A percentile compares a stretch with the other conserved stretches of the same genome.
Evolutionary conservation across 495 filamentous ascomycete genomes (phyloP).

Genomic region (Penicillium diatomitis): DNA sequence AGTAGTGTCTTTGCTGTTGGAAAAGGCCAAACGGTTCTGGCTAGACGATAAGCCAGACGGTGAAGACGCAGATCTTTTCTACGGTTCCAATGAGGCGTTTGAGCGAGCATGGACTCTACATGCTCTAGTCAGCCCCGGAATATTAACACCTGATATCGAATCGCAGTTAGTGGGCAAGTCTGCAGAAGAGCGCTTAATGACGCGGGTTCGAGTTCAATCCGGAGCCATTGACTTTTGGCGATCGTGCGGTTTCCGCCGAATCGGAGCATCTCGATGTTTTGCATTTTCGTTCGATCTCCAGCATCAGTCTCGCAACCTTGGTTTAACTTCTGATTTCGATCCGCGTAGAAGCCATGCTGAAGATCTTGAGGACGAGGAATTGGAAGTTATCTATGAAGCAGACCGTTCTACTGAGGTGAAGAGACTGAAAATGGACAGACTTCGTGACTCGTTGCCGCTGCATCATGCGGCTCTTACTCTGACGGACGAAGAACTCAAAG

Average conservation of each 20-base stretch:
- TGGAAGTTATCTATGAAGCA: neutral
- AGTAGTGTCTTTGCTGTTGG: no score
- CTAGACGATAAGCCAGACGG: no score
- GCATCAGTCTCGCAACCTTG: conserved; percentile 12
- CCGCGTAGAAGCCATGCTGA: conserved; percentile 6
- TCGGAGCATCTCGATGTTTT: conserved; percentile 18
- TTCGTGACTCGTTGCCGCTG: conserved; percentile 10
- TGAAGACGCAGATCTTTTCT: no score
- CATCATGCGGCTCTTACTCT: conserved; percentile 13
- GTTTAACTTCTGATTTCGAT: conserved; percentile 12
- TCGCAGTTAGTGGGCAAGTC: no score
- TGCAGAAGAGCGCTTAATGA: no score
- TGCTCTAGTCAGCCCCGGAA: no score
- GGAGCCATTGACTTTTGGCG: conserved; percentile 11
- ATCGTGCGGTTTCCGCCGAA: conserved; percentile 17
- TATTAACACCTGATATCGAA: no score
- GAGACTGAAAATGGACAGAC: conserved; percentile 8
- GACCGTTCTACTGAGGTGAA: conserved; percentile 3
- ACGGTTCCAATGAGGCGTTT: no score
- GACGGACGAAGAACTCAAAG: conserved; percentile 8
- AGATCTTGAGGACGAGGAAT: conserved; percentile 12
- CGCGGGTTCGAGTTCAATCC: conserved; percentile 1
- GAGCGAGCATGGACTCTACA: no score
- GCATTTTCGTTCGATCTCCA: conserved; percentile 14
- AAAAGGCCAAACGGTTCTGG: no score